phyloP scores from a whole-genome alignment of 1,284 basidiomycete genomes.

The Phellopilus nigrolimitatus region DNA sequence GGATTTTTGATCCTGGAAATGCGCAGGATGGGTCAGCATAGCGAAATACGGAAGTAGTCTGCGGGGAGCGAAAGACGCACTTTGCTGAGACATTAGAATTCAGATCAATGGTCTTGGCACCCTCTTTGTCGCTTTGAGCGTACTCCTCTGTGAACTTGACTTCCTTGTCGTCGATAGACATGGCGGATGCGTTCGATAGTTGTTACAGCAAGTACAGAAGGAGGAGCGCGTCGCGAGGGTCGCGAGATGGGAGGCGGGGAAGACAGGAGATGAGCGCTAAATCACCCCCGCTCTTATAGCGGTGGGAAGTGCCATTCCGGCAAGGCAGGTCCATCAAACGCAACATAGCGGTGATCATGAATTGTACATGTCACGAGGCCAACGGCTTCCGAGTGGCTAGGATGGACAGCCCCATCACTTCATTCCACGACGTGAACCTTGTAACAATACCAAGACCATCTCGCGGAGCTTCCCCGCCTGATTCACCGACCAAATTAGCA shows the following conservation, averaged over 20 bases:
- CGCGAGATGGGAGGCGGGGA: background rate
- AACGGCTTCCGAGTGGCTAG: no score
- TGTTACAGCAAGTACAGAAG: no score
- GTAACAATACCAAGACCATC: no score
- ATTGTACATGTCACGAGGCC: no score
- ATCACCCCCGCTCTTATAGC: no score
- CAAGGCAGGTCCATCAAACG: no score
- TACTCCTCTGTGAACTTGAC: background rate
- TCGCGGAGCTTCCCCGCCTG: no score
- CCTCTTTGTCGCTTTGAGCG: background rate
- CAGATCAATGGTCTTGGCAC: background rate
- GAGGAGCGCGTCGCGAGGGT: background rate
- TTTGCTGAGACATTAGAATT: background rate
- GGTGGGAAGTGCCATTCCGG: no score
- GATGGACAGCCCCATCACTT: no score
- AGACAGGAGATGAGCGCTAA: background rate
- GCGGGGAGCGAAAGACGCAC: background rate
- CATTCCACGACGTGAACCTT: no score
- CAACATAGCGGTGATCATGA: no score
- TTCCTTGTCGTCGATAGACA: background rate
- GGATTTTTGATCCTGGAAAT: slow-evolving; percentile 47
- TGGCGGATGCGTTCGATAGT: background rate
- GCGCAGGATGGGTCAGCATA: background rate
- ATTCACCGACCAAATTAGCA: no score
- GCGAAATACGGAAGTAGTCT: background rate